These are phyloP conservation scores for Beauveria medogensis DNA, from an alignment of 2,329 filamentous ascomycete genomes.

Conservation along the genomic window DNA sequence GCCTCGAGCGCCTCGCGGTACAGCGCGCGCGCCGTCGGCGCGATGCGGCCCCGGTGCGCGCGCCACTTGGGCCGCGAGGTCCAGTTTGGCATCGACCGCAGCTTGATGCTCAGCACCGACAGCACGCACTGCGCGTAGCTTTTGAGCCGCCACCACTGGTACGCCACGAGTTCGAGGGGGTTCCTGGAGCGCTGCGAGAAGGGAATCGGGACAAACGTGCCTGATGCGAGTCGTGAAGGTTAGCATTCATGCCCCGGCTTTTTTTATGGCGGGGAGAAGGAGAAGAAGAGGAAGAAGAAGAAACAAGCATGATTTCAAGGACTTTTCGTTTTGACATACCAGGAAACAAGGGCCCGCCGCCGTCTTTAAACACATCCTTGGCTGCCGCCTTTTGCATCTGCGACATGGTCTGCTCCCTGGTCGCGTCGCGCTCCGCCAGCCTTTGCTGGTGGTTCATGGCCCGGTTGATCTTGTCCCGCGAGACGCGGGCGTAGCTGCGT, in stretches of 20 bases:
- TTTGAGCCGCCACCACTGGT: constrained; percentile 30
- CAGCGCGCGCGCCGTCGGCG: constrained; percentile 48
- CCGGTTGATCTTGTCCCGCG: not conserved
- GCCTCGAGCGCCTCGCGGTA: constrained; percentile 50
- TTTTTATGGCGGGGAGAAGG: not conserved
- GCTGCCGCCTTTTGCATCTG: constrained; percentile 24
- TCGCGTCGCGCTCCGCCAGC: constrained; percentile 16
- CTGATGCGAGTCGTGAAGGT: constrained; percentile 20
- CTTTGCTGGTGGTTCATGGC: not conserved
- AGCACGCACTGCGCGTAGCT: constrained; percentile 27
- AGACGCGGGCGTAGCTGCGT: not conserved
- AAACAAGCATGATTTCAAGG: too few species aligned
- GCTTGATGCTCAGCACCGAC: constrained; percentile 30
- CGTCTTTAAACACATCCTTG: constrained; percentile 25
- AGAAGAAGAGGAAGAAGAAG: too few species aligned
- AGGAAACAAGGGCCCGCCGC: constrained; percentile 27
- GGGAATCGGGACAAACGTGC: constrained; percentile 40
- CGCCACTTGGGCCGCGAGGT: constrained; percentile 36
- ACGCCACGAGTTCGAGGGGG: constrained; percentile 23
- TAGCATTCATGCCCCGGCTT: not conserved
- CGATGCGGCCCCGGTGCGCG: constrained; percentile 31
- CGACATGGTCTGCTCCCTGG: constrained; percentile 22
- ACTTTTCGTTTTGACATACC: constrained; percentile 14
- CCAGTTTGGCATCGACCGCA: constrained; percentile 37
- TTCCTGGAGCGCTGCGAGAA: constrained; percentile 25